These are phyloP conservation scores for Silene uniflora DNA, from an alignment of 148 eudicot species.

Conservation along the genomic window DNA sequence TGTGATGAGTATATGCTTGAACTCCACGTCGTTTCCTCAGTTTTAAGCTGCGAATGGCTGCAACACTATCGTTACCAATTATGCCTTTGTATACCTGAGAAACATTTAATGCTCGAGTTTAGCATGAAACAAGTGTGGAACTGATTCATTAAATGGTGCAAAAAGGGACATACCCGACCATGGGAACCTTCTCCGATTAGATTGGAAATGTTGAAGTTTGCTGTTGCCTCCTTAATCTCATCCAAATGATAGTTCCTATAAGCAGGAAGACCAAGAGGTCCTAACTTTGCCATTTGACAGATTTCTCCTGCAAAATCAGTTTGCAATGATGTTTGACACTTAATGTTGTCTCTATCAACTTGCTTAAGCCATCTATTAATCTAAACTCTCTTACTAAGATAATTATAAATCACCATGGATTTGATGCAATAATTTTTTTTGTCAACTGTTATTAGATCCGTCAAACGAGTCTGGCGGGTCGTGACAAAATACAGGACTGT, in stretches of 20 bases:
- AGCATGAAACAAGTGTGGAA: background rate
- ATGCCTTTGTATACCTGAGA: slow-evolving; percentile 61
- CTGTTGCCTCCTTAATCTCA: slow-evolving; percentile 68
- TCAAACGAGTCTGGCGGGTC: too few species aligned
- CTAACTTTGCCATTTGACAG: slow-evolving; percentile 63
- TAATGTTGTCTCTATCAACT: background rate
- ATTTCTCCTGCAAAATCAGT: slow-evolving; percentile 54
- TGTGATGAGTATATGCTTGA: slow-evolving; percentile 58
- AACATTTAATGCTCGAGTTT: background rate
- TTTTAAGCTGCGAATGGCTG: slow-evolving; percentile 63
- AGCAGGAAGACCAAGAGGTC: slow-evolving; percentile 60
- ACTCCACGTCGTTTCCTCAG: slow-evolving; percentile 54
- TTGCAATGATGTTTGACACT: background rate
- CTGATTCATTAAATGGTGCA: background rate
- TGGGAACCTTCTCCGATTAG: slow-evolving; percentile 56
- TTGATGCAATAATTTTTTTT: too few species aligned
- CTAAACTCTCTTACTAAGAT: too few species aligned
- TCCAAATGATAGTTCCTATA: slow-evolving; percentile 60
- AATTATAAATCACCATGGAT: too few species aligned
- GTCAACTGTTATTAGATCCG: too few species aligned
- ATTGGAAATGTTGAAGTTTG: slow-evolving; percentile 38
- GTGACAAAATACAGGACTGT: too few species aligned
- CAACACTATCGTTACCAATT: slow-evolving; percentile 44
- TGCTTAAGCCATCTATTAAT: background rate
- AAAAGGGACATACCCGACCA: slow-evolving; percentile 44